Evolutionary conservation across 495 filamentous ascomycete genomes (phyloP), one percentile per base, ranked within the genome.

Genomic region (Amniculicola lignicola): DNA sequence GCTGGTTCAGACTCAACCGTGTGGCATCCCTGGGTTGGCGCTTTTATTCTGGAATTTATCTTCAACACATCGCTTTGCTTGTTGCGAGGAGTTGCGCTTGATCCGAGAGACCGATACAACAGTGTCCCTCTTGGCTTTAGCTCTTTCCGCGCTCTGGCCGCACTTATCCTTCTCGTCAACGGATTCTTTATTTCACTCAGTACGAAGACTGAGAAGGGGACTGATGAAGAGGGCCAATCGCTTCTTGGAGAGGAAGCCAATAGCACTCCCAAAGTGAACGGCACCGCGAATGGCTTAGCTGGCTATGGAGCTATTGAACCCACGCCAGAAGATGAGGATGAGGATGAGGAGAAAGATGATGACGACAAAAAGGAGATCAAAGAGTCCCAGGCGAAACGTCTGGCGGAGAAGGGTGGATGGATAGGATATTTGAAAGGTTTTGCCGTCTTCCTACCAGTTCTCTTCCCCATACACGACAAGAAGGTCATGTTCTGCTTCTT

Each of bases 401-500:
- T 72, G 1, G 54, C 66, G 44, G 63, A 69, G 46, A 39, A 64
- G 28, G 70, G 69, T 33, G 67, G 61, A 18, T 73, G 67, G 68
- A 51, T 63, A 14, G 57, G 54, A 10, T 73, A 73, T 52, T 12
- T 69, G 21, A 68, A 66, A 36, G 55, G 57, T 14, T 73, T 68
- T 51, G 50, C 61, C 41, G 48, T 70, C 39, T 72, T 73, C 51
- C 42, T 72, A n/a, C 69, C 70, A 12, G 61, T 66, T 29, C 50
- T 73, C 0, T 72, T 58, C 62, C 70, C 69, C 1, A 58, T 41
- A 23, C 24, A 57, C 24, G 60, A 71, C 47, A 51, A 55, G 38
- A 48, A 50, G 28, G 44, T 70, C 23, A 64, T 68, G 60, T 19
- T 54, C 6, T 67, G 60, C 38, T 37, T 70, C 0, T 56, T 44